phyloP scores from a whole-genome alignment of 192 early-diverging fungal genomes.

The Coemansia sp. region DNA sequence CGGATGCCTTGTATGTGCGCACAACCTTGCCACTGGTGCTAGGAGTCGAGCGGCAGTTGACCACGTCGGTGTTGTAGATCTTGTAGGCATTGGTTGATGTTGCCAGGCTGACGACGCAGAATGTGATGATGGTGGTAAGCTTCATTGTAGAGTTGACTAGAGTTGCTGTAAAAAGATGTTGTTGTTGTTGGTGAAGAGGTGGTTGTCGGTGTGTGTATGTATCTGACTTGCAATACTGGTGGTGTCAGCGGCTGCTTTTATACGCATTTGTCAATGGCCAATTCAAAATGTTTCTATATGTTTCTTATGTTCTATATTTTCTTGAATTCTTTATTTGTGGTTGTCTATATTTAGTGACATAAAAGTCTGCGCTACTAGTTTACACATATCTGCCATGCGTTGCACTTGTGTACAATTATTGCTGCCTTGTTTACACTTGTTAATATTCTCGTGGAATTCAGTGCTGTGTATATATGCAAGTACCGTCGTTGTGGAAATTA shows the following conservation, averaged over 20 bases:
- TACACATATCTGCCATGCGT: too few species aligned
- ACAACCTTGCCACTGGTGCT: constrained; percentile 6
- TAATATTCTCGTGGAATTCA: too few species aligned
- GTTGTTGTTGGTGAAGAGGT: not conserved
- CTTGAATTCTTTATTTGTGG: too few species aligned
- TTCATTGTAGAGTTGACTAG: constrained; percentile 4
- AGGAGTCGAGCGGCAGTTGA: constrained; percentile 16
- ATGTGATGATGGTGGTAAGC: constrained; percentile 5
- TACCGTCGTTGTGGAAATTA: too few species aligned
- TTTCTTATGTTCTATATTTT: too few species aligned
- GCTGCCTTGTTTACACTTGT: too few species aligned
- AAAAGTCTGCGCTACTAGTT: too few species aligned
- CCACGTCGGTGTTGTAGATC: constrained; percentile 13
- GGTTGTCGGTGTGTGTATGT: not conserved
- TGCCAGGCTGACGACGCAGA: constrained; percentile 11
- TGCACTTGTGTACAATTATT: too few species aligned
- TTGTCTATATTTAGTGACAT: too few species aligned
- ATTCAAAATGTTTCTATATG: too few species aligned
- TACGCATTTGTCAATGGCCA: not conserved
- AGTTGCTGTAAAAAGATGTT: not conserved
- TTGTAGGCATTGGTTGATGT: constrained; percentile 10
- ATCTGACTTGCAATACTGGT: not conserved
- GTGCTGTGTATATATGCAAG: too few species aligned
- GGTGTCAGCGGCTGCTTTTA: not conserved
- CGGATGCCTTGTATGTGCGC: not conserved